Conservation (phyloP, 179 eudicot genomes). For the Patellifolia procumbens region DNA sequence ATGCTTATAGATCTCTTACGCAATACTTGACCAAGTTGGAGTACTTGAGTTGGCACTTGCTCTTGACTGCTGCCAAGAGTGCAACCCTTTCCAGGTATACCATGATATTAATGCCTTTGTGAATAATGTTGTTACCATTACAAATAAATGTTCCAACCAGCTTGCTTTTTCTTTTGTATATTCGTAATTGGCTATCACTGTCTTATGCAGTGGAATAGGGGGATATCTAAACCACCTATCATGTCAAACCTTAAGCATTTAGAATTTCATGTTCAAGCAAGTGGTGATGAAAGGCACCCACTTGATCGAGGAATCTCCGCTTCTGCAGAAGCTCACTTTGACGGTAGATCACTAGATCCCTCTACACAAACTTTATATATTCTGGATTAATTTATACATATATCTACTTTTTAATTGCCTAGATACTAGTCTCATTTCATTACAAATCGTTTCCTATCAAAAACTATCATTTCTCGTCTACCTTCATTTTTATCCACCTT, state of each 20-base stretch:
- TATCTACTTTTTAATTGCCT: too few species aligned
- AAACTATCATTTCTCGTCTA: too few species aligned
- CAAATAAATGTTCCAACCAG: too few species aligned
- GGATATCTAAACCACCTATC: not conserved
- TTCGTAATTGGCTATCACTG: not conserved
- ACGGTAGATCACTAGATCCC: not conserved
- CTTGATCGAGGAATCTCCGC: not conserved
- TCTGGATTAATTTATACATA: too few species aligned
- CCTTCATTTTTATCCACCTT: too few species aligned
- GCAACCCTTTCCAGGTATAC: not conserved
- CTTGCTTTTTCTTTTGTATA: too few species aligned
- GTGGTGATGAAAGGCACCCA: not conserved
- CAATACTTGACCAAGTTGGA: conserved; percentile 4
- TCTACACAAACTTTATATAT: too few species aligned
- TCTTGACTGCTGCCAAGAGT: too few species aligned
- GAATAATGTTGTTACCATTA: too few species aligned
- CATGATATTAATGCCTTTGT: not conserved
- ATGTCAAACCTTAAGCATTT: not conserved
- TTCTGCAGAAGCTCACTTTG: not conserved
- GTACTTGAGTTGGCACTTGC: not conserved
- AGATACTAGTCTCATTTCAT: too few species aligned
- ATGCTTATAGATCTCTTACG: not conserved
- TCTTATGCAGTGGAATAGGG: not conserved
- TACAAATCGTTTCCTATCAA: too few species aligned
- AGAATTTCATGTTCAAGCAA: not conserved